Evolutionary conservation across 768 basidiomycete genomes (phyloP), one percentile per base, ranked within the genome.

Genomic region (Omphalotus guepiniiformis): DNA sequence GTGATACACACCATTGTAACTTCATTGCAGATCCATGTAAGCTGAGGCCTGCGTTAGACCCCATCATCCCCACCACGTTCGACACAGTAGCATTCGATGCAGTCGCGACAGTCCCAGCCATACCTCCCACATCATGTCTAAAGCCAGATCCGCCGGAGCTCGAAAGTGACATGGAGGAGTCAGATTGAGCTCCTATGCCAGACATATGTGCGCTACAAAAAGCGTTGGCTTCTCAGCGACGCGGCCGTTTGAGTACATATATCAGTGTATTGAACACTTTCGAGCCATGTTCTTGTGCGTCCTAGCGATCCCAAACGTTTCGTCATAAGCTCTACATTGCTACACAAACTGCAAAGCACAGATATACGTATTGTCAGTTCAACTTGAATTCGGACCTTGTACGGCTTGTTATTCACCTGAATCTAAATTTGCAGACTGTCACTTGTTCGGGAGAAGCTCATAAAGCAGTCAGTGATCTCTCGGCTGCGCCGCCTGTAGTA

Each of bases 181-280:
- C 73, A 42, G 64, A 68, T n/a, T 68, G 64, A 3, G 86, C 71
- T 2, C 88, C 90, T 13, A 93, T 62, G 2, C 94, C 94, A 47
- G 80, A 76, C 76, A 96, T 88, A 59, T 93, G 86, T 4, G 82
- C 62, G 79, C 70, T 5, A 86, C 78, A 2, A 94, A 95, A 2
- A 97, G 78, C 1, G 79, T 73, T 0, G 95, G 95, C 51, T 86
- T 93, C 64, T 96, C 93, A 0, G 92, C 92, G 8, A 93, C 76
- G 4, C 97, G 70, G 15, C 93, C 79, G 55, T 91, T 58, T 92
- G 45, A 98, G 70, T 0, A 89, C 82, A 0, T 88, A 81, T 29
- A 97, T 78, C 36, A 97, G 74, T 15, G 82, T 79, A 6, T 73
- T 78, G 58, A 94, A 88, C 7, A 91, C 77, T 43, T 85, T 84